phyloP scores from a whole-genome alignment of 768 basidiomycete genomes.

The Tricholoma matsutake region DNA sequence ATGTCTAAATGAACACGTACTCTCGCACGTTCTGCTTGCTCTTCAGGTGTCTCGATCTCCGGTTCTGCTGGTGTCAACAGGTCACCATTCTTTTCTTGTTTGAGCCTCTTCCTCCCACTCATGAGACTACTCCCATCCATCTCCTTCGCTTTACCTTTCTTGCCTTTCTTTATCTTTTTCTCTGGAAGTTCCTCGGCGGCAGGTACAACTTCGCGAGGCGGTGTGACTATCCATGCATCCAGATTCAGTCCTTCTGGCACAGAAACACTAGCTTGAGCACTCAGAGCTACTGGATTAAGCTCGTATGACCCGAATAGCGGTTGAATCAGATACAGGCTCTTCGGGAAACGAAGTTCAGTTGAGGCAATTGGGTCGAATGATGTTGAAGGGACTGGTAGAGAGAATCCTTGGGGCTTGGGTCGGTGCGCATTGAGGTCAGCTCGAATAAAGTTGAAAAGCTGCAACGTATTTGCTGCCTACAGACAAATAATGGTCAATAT shows the following conservation, averaged over 20 bases:
- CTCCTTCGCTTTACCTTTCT: constrained; percentile 34
- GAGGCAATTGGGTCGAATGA: constrained; percentile 36
- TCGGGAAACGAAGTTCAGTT: constrained; percentile 67
- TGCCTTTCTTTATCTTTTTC: constrained; percentile 48
- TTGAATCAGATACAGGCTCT: constrained; percentile 81
- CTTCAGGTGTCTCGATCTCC: constrained; percentile 55
- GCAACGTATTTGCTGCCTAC: constrained; percentile 79
- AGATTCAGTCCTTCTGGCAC: constrained; percentile 85
- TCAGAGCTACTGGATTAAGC: constrained; percentile 77
- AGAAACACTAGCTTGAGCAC: constrained; percentile 79
- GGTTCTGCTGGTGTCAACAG: constrained; percentile 34
- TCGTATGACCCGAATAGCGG: constrained; percentile 77
- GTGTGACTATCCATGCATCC: constrained; percentile 80
- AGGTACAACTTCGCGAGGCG: constrained; percentile 39
- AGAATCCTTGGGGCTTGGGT: constrained; percentile 36
- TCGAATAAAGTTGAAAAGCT: constrained; percentile 72
- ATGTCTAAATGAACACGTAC: constrained; percentile 37
- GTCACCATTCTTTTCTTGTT: constrained; percentile 26
- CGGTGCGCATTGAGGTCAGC: constrained; percentile 64
- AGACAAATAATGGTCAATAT: constrained; percentile 1
- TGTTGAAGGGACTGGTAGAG: constrained; percentile 34
- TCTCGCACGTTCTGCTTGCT: constrained; percentile 55
- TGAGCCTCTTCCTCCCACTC: constrained; percentile 34
- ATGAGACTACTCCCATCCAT: constrained; percentile 21
- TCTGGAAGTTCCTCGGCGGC: constrained; percentile 28